Conservation (phyloP, 1,284 basidiomycete species). For the Gastroboletus turbinatus region DNA sequence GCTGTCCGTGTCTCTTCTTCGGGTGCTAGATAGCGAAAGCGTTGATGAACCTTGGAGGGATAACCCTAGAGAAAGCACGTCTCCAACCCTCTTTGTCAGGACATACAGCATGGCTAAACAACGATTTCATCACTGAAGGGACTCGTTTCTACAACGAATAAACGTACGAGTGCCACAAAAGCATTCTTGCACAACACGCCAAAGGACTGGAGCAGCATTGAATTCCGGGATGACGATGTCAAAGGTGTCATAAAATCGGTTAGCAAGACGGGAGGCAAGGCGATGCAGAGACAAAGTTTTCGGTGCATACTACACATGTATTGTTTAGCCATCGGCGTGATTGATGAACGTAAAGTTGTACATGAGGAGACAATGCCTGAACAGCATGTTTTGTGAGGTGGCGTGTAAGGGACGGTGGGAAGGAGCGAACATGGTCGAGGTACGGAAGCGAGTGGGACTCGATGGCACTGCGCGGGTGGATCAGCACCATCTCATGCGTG, state of each 20-base stretch:
- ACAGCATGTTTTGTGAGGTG: constrained; percentile 71
- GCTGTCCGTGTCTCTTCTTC: constrained; percentile 41
- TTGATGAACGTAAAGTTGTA: constrained; percentile 31
- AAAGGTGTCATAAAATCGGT: constrained; percentile 50
- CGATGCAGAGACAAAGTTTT: constrained; percentile 55
- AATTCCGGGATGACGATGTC: constrained; percentile 73
- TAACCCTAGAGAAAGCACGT: constrained; percentile 59
- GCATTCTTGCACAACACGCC: constrained; percentile 65
- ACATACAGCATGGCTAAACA: constrained; percentile 59
- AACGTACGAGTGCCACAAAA: constrained; percentile 78
- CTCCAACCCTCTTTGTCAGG: constrained; percentile 58
- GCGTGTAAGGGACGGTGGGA: constrained; percentile 63
- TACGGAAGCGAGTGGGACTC: constrained; percentile 80
- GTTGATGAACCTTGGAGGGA: constrained; percentile 58
- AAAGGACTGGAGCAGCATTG: constrained; percentile 79
- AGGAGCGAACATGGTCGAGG: constrained; percentile 65
- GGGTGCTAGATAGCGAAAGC: constrained; percentile 39
- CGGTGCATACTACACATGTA: constrained; percentile 57
- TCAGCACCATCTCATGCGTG: constrained; percentile 5
- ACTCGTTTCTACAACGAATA: constrained; percentile 6
- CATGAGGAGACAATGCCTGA: constrained; percentile 67
- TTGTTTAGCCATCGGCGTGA: constrained; percentile 16
- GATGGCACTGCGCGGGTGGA: constrained; percentile 51
- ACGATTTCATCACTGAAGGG: constrained; percentile 4
- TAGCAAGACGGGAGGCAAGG: constrained; percentile 63